A percentile compares a stretch with the other conserved stretches of the same genome.
phyloP scores from a whole-genome alignment of 495 filamentous ascomycete species.

The Daldinia decipiens region DNA sequence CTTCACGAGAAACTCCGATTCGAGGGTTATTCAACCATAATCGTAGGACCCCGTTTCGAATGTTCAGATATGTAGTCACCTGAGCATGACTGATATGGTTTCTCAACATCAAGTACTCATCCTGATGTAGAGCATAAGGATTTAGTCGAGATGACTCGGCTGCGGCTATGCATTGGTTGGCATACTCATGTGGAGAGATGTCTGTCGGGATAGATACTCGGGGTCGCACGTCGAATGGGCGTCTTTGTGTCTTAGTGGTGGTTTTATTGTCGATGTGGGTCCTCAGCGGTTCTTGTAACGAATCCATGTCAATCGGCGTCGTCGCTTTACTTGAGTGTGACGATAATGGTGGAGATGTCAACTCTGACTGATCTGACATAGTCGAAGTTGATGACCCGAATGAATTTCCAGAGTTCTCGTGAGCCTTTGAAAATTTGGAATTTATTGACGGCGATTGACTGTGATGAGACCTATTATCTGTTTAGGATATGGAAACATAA shows the following conservation, averaged over 20 bases:
- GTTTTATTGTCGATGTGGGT: slow-evolving; percentile 3
- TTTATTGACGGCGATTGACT: slow-evolving; percentile 26
- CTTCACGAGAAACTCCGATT: slow-evolving; percentile 83
- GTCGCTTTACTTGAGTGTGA: slow-evolving; percentile 65
- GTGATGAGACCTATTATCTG: slow-evolving; percentile 28
- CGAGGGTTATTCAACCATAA: slow-evolving; percentile 92
- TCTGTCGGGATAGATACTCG: slow-evolving; percentile 84
- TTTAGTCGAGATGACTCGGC: slow-evolving; percentile 90
- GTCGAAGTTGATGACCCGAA: slow-evolving; percentile 48
- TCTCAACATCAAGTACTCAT: slow-evolving; percentile 82
- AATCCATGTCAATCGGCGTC: slow-evolving; percentile 62
- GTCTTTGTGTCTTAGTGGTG: slow-evolving; percentile 38
- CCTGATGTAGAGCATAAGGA: slow-evolving; percentile 86
- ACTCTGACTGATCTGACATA: slow-evolving; percentile 56
- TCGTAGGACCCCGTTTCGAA: slow-evolving; percentile 92
- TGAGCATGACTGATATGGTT: slow-evolving; percentile 86
- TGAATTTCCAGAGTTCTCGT: slow-evolving; percentile 34
- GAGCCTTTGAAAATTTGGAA: slow-evolving; percentile 27
- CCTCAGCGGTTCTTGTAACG: slow-evolving; percentile 43
- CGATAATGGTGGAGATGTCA: slow-evolving; percentile 54
- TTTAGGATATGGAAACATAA: slow-evolving; percentile 34
- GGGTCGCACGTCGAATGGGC: slow-evolving; percentile 68
- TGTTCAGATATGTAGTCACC: slow-evolving; percentile 96
- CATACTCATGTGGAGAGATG: slow-evolving; percentile 77
- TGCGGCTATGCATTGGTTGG: slow-evolving; percentile 85